Base-by-base conservation (phyloP, 192 early-diverging fungal genomes). In the Rhizophagus sp. region DNA sequence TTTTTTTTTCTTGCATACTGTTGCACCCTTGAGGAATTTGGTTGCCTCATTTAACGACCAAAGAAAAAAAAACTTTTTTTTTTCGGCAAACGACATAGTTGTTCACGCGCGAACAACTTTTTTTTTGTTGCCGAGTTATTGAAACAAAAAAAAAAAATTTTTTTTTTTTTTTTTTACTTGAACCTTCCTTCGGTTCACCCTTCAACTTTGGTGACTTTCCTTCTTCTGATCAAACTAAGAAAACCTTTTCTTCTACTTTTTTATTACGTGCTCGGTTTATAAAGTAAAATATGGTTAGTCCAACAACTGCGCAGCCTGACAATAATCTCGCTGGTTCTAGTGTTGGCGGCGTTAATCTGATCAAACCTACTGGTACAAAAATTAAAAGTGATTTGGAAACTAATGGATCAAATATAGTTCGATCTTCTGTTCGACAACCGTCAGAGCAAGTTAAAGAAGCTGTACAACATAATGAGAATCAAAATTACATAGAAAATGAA, bases 251-350 rank as follows among this genome's bases (percentile, higher is more conserved):
- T 22, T 36, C 4, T 39, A n/a, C 19, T 39, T 41, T 68, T 5
- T 41, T 70, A 22, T n/a, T 39, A 41, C 34, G 22, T 70, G 6
- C 19, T n/a, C 10, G 9, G 13, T n/a, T 41, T 44, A 39, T 8
- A 44, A 70, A 44, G 39, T 57, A 10, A 70, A n/a, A 5, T 12
- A 79, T 79, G 78, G 78, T 79, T 34, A 79, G 78, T 79, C 78
- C 78, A 70, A 61, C 66, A 68, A 79, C 44, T 70, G 49, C 78
- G n/a, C 78, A 79, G 15, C 78, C 78, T 3, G 78, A 79, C 19
- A 50, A 13, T 27, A 52, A 61, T 57, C 36, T 70, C 67, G 64
- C 50, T 62, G 33, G 52, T 62, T 27, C 76, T 25, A 49, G 15
- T 4, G 63, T 78, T 25, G 22, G 49, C 10, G 70, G 70, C n/a